Evolutionary conservation across 176 grass and related monocot genomes (phyloP).

Genomic region (Carex littledalei): DNA sequence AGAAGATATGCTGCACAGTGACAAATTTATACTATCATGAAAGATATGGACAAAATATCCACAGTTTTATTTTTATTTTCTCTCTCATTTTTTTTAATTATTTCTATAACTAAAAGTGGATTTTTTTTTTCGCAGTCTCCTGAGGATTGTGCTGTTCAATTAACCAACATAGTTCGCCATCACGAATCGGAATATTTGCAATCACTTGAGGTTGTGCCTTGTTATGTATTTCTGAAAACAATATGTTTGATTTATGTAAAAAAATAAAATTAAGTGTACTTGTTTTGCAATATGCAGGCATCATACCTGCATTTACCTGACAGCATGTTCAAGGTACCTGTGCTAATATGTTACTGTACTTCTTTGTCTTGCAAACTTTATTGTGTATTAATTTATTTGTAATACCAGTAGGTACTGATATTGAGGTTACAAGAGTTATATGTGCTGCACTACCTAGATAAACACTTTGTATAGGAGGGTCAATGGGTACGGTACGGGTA

Average conservation of each 20-base stretch:
- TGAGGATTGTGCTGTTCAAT: conserved; percentile 55
- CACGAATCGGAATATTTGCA: conserved; percentile 67
- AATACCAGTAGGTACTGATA: neutral
- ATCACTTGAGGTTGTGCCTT: conserved; percentile 76
- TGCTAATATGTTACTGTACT: neutral
- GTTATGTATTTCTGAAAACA: conserved; percentile 18
- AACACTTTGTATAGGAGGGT: neutral
- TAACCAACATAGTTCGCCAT: conserved; percentile 74
- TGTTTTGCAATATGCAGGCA: conserved; percentile 39
- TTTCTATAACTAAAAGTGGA: conserved; percentile 1
- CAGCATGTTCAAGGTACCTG: conserved; percentile 83
- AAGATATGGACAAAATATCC: neutral
- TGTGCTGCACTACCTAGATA: neutral
- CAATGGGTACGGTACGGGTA: too few relatives aligned
- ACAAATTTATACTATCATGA: neutral
- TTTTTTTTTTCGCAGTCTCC: conserved; percentile 55
- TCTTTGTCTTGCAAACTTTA: neutral
- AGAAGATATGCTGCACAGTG: neutral
- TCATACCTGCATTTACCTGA: conserved; percentile 81
- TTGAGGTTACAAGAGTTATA: neutral
- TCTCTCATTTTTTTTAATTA: neutral
- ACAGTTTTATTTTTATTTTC: neutral
- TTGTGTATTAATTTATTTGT: neutral
- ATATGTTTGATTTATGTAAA: neutral
- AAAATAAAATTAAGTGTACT: conserved; percentile 12